Percentiles rank a stretch among this genome's conserved stretches.
phyloP scores from a whole-genome alignment of 129 eudicot species.

The Scalesia atractyloides region DNA sequence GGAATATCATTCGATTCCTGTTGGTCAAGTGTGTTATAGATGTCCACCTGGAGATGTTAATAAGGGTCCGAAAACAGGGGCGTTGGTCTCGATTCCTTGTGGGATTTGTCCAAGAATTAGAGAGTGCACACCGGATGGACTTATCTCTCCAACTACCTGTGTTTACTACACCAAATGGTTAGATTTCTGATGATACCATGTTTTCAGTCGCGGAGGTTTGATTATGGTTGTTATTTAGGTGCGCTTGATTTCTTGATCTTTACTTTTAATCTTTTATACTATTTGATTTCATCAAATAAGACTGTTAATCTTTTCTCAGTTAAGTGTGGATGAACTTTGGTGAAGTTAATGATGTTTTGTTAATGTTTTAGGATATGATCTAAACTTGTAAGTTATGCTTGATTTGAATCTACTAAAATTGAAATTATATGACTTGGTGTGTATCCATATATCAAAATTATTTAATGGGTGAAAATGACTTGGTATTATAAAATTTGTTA shows the following conservation, averaged over 20 bases:
- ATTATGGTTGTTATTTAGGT: slow-evolving; percentile 20
- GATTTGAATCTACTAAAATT: too few relatives aligned
- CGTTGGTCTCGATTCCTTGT: slow-evolving; percentile 77
- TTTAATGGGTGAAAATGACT: too few relatives aligned
- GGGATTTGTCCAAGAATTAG: slow-evolving; percentile 81
- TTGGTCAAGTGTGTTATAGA: slow-evolving; percentile 67
- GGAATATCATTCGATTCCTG: slow-evolving; percentile 64
- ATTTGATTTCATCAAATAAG: not conserved
- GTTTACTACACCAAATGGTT: slow-evolving; percentile 73
- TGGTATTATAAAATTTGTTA: too few relatives aligned
- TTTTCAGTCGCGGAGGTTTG: slow-evolving; percentile 11
- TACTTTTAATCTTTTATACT: not conserved
- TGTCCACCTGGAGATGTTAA: slow-evolving; percentile 39
- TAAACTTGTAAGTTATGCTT: too few relatives aligned
- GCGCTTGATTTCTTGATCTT: slow-evolving; percentile 8
- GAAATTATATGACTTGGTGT: too few relatives aligned
- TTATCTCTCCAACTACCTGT: slow-evolving; percentile 76
- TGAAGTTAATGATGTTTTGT: not conserved
- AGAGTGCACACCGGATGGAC: slow-evolving; percentile 77
- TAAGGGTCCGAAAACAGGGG: slow-evolving; percentile 46
- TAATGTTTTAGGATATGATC: too few relatives aligned
- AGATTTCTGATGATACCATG: slow-evolving; percentile 46
- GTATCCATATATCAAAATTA: too few relatives aligned
- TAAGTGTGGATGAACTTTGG: slow-evolving; percentile 12
- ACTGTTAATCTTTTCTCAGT: not conserved